These are phyloP conservation scores for Cyberlindnera samutprakarnensis DNA, from an alignment of 805 yeast genomes.

Conservation along the genomic window DNA sequence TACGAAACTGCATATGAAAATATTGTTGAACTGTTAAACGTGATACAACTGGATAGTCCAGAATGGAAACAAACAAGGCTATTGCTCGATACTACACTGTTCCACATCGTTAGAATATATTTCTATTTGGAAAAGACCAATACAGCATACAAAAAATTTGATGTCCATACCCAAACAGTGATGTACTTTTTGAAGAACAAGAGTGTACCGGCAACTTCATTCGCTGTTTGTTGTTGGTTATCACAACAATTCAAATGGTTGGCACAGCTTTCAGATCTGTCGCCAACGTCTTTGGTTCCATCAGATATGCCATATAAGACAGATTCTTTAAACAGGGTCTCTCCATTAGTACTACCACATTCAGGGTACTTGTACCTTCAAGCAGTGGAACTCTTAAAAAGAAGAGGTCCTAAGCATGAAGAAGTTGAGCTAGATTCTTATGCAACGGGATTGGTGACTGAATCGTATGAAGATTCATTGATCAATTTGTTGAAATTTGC, in stretches of 20 bases:
- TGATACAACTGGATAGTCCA: conserved; percentile 16
- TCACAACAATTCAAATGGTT: conserved; percentile 60
- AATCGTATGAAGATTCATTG: conserved; percentile 10
- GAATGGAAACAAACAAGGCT: conserved; percentile 39
- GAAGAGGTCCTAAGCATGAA: conserved; percentile 10
- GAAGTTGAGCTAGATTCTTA: conserved; percentile 6
- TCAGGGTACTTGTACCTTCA: conserved; percentile 36
- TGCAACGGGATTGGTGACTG: not conserved
- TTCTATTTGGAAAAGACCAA: conserved; percentile 52
- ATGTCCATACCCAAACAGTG: conserved; percentile 52
- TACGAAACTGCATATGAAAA: conserved; percentile 49
- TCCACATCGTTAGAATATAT: conserved; percentile 55
- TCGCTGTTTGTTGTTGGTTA: conserved; percentile 41
- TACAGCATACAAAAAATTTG: conserved; percentile 55
- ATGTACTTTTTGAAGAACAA: conserved; percentile 28
- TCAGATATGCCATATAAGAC: conserved; percentile 28
- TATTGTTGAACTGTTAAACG: conserved; percentile 32
- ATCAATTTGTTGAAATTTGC: conserved; percentile 29
- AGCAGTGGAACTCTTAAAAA: conserved; percentile 26
- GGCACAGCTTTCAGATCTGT: conserved; percentile 45
- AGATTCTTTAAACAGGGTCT: conserved; percentile 18
- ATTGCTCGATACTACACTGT: conserved; percentile 51
- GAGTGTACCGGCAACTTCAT: conserved; percentile 20
- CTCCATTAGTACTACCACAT: conserved; percentile 31
- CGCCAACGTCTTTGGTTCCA: conserved; percentile 37